Conservation (phyloP, 345 rosid species). For the Pistacia atlantica region DNA sequence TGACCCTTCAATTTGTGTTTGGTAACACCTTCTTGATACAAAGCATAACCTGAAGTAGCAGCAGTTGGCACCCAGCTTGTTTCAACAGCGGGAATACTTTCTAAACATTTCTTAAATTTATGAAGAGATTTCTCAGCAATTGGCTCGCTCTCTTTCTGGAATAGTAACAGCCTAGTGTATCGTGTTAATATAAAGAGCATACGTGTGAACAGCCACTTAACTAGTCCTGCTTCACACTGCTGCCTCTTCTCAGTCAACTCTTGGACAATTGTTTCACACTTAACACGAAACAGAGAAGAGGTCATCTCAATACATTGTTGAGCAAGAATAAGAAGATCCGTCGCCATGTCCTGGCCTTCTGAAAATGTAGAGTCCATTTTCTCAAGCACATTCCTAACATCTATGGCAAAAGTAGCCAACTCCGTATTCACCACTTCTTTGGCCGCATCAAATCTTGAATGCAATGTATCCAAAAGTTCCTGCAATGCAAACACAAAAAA, state of each 20-base stretch:
- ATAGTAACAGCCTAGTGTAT: slow-evolving; percentile 74
- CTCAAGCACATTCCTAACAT: slow-evolving; percentile 56
- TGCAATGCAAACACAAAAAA: slow-evolving; percentile 24
- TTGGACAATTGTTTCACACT: slow-evolving; percentile 73
- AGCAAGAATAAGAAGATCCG: slow-evolving; percentile 57
- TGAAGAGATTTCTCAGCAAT: slow-evolving; percentile 65
- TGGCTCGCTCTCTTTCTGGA: slow-evolving; percentile 70
- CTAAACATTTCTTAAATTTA: slow-evolving; percentile 73
- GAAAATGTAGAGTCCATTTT: slow-evolving; percentile 51
- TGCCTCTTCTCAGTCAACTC: slow-evolving; percentile 69
- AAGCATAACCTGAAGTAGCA: slow-evolving; percentile 37
- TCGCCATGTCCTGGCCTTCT: slow-evolving; percentile 59
- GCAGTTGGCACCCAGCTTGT: slow-evolving; percentile 50
- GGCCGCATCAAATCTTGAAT: slow-evolving; percentile 74
- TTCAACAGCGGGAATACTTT: slow-evolving; percentile 75
- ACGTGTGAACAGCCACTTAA: slow-evolving; percentile 73
- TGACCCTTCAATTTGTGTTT: slow-evolving; percentile 26
- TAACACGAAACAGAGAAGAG: slow-evolving; percentile 56
- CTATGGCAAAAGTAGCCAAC: slow-evolving; percentile 55
- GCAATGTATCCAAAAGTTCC: slow-evolving; percentile 72
- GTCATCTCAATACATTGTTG: slow-evolving; percentile 62
- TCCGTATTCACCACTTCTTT: slow-evolving; percentile 63
- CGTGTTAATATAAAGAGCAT: slow-evolving; percentile 80
- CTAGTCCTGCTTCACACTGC: slow-evolving; percentile 60
- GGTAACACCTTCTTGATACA: slow-evolving; percentile 33